Base-by-base conservation (phyloP, 176 grass and related monocot genomes). In the Phragmites australis region DNA sequence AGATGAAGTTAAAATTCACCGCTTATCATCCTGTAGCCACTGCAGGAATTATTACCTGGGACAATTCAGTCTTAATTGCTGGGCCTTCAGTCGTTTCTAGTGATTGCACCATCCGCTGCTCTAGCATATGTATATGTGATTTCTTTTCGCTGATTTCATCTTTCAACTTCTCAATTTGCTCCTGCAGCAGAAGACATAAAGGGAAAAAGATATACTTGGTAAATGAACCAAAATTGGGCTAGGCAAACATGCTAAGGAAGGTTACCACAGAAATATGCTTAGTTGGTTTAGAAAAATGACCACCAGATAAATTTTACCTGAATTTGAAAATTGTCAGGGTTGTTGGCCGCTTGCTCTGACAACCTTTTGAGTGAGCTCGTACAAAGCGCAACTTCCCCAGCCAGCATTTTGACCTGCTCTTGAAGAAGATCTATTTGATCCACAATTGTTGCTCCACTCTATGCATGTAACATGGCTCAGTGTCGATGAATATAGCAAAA, bases 401-500 rank as follows among this genome's bases (percentile, higher is more conserved):
- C 88, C 37, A 94, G 70, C 95, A 94, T 98, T 84, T 98, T 98
- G 54, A 98, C 90, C 80, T 94, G 95, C 75, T 98, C 95, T 57
- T 89, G 85, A 22, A 97, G 90, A 90, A 98, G 95, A 89, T 98
- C 95, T 74, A 98, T 98, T 91, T 98, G 95, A 90, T 98, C 95
- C 56, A 93, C 82, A 3, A 98, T 98, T 75, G 95, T 94, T 78
- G 88, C 89, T 87, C 95, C 95, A 61, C 90, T 87, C 95, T 98
- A 74, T 48, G 72, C 21, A 92, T 52, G 45, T 57, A 86, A 68
- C 40, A 69, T 82, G 22, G 12, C 71, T 72, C 5, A 81, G 70
- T 81, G 12, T 72, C 40, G 19, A 70, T 63, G 47, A 49, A 56
- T 70, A 42, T 75, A 69, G 62, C 26, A 80, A 75, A 80, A 14